Evolutionary conservation across 1,139 yeast genomes (phyloP), one percentile per base, ranked within the genome.

Genomic region (Magnusiomyces ingens): DNA sequence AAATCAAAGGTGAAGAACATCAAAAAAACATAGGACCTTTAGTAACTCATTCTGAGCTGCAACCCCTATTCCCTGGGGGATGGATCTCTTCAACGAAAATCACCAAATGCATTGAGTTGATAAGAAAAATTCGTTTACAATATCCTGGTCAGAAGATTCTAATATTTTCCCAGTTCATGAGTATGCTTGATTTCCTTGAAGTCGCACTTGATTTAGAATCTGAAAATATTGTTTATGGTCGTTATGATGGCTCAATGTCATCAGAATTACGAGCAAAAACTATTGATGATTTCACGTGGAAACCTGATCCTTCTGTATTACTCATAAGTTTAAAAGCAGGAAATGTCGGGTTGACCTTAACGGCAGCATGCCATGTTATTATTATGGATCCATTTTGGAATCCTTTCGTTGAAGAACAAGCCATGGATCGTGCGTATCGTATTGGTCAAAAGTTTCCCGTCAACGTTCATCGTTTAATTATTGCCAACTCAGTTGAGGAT

Each of bases 341-440:
- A 62, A 90, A 88, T 66, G 93, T 90, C 13, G 98, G 98, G 5
- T 75, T 91, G 58, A 91, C 97, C 0, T 75, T 91, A 59, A 91
- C 97, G 0, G 87, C 95, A 71, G 98, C 98, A 0, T 85, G 89
- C 44, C 96, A 89, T 67, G 95, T 91, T 11, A 80, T 91, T 51
- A 78, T 91, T 12, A 78, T 88, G 75, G 98, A 91, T 67, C 97
- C 97, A 15, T 91, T 89, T 66, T 91, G 98, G 98, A 91, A 91
- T 65, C 98, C 97, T 1, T 91, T 78, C 68, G 96, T 91, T 2
- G 98, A 91, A 69, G 95, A 87, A 49, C 98, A 91, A 70, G 98
- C 98, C 0, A 89, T 87, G 79, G 97, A 89, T 67, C 80, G 99
- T 60, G 95, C 94, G 5, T 93, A 93, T 70, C 79, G 99, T 68